Percentiles rank a stretch among this genome's conserved stretches.
phyloP scores from a whole-genome alignment of 192 early-diverging fungal species.

The Coemansia sp. region DNA sequence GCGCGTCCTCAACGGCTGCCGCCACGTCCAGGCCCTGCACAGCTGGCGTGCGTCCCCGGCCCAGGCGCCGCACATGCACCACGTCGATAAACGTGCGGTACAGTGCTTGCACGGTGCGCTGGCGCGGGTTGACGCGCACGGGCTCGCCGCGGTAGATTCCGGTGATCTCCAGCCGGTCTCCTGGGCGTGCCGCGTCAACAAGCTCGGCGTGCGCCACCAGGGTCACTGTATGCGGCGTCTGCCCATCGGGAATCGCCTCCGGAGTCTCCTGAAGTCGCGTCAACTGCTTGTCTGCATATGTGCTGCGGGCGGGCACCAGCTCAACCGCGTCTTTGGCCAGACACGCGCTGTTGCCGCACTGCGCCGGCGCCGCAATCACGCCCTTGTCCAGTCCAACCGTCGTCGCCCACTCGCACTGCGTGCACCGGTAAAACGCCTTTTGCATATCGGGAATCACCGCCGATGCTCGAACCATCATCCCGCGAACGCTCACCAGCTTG shows the following conservation, averaged over 20 bases:
- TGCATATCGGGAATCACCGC: conserved; percentile 95
- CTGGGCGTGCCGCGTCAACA: conserved; percentile 62
- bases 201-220: conserved; percentile 60
- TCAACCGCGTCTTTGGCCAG: conserved; percentile 62
- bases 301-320: conserved; percentile 56
- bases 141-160: conserved; percentile 41
- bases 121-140: conserved; percentile 34
- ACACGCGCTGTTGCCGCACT: conserved; percentile 67
- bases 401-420: conserved; percentile 66
- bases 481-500: conserved; percentile 92
- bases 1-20: conserved; percentile 57
- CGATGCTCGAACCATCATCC: conserved; percentile 88
- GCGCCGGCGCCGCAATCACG: conserved; percentile 45
- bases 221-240: conserved; percentile 53
- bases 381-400: conserved; percentile 62
- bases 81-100: conserved; percentile 38
- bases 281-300: conserved; percentile 88
- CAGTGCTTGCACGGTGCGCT: conserved; percentile 3
- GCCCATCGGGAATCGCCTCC: conserved; percentile 61
- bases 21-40: conserved; percentile 58
- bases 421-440: conserved; percentile 90
- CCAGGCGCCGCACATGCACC: conserved; percentile 14
- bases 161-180: conserved; percentile 46
- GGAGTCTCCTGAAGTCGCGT: conserved; percentile 57
- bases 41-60: conserved; percentile 26